Evolutionary conservation across 176 grass and related monocot species (phyloP).

Genomic region (sorghum (Sorghum bicolor)): DNA sequence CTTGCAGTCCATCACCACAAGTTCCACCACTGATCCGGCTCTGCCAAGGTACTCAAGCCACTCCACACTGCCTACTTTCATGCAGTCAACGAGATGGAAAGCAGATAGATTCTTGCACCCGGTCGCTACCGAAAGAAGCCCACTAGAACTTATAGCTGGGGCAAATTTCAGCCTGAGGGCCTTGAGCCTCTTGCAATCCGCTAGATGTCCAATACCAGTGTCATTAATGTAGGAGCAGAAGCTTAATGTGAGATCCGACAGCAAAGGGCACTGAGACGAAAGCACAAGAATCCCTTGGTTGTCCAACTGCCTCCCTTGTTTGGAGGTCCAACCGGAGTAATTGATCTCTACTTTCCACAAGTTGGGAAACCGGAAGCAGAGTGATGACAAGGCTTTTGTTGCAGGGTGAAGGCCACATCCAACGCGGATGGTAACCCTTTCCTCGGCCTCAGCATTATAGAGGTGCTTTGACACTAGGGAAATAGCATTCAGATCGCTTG

Average conservation of each 20-base stretch:
- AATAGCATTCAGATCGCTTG: conserved; percentile 55
- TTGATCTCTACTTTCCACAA: conserved; percentile 44
- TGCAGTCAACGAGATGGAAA: conserved; percentile 40
- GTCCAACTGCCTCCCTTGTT: conserved; percentile 41
- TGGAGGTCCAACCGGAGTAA: conserved; percentile 48
- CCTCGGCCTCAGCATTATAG: conserved; percentile 34
- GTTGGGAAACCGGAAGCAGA: conserved; percentile 21
- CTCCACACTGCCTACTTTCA: conserved; percentile 37
- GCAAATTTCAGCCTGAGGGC: conserved; percentile 46
- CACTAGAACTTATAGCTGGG: background rate
- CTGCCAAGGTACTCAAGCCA: conserved; percentile 54
- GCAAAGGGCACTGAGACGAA: background rate
- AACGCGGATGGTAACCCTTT: conserved; percentile 46
- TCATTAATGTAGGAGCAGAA: conserved; percentile 27
- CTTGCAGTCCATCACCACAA: conserved; percentile 31
- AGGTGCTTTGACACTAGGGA: conserved; percentile 56
- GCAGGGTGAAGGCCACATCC: conserved; percentile 38
- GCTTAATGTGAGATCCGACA: conserved; percentile 37
- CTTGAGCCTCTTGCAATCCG: conserved; percentile 47
- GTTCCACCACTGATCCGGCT: conserved; percentile 39
- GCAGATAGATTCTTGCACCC: conserved; percentile 52
- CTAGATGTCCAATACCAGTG: conserved; percentile 39
- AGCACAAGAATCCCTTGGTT: conserved; percentile 36
- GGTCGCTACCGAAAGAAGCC: conserved; percentile 46
- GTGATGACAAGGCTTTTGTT: conserved; percentile 30